A percentile compares a stretch with the other conserved stretches of the same genome.
These are phyloP conservation scores for Phytophthora cactorum DNA, from an alignment of 352 stramenopile genomes.

Conservation along the genomic window DNA sequence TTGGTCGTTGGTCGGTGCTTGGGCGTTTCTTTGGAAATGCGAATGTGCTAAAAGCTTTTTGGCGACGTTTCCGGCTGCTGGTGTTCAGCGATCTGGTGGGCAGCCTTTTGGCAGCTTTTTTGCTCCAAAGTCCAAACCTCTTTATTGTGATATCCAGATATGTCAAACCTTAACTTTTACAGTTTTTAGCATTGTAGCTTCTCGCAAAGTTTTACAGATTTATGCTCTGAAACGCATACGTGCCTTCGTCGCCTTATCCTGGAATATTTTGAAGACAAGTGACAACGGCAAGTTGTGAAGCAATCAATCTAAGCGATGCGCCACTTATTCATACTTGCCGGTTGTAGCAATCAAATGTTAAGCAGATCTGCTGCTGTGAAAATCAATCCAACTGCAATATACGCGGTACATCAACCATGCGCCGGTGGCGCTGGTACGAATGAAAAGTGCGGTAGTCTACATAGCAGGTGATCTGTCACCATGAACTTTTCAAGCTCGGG, in stretches of 20 bases:
- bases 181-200: too few species aligned
- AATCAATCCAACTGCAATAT: too few species aligned
- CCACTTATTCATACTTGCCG: too few species aligned
- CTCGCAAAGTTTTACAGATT: background rate
- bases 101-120: slow-evolving; percentile 13
- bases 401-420: too few species aligned
- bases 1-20: slow-evolving; percentile 5
- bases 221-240: background rate
- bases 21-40: slow-evolving; percentile 15
- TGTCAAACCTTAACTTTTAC: too few species aligned
- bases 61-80: slow-evolving; percentile 21
- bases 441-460: too few species aligned
- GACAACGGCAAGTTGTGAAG: background rate
- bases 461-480: too few species aligned
- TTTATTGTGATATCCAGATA: slow-evolving; percentile 14
- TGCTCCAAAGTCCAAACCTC: slow-evolving; percentile 4
- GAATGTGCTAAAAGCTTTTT: slow-evolving; percentile 13
- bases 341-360: too few species aligned
- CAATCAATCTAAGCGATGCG: too few species aligned
- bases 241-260: slow-evolving; percentile 9
- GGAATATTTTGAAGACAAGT: background rate
- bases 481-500: too few species aligned
- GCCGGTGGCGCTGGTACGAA: too few species aligned
- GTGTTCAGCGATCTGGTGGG: slow-evolving; percentile 2
- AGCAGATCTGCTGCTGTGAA: too few species aligned